Evolutionary conservation across 352 stramenopile species (phyloP).

Genomic region (Globisporangium sylvaticum): DNA sequence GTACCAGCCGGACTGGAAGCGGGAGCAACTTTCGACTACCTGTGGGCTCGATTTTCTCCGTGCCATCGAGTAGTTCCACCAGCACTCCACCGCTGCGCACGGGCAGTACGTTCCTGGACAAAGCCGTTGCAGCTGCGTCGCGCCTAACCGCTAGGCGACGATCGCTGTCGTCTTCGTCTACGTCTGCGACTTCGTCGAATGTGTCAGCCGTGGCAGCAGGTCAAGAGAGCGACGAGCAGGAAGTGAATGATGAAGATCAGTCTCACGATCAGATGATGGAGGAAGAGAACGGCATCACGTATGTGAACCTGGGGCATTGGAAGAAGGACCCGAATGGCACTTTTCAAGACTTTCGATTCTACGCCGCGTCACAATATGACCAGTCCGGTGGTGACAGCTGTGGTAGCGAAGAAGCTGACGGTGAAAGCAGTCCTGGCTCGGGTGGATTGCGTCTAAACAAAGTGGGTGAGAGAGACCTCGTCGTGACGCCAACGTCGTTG

Average conservation of each 20-base stretch:
- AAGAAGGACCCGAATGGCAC: constrained; percentile 29
- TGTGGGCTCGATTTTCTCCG: constrained; percentile 11
- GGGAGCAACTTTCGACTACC: constrained; percentile 17
- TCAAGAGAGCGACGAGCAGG: constrained; percentile 10
- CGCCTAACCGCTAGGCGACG: constrained; percentile 32
- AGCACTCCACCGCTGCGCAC: constrained; percentile 37
- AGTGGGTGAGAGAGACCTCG: constrained; percentile 61
- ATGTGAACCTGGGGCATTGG: constrained; percentile 47
- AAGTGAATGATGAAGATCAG: constrained; percentile 15
- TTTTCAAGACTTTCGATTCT: constrained; percentile 49
- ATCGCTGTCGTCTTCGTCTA: constrained; percentile 38
- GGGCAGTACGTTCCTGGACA: constrained; percentile 68
- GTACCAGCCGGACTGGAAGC: constrained; percentile 16
- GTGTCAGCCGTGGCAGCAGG: constrained; percentile 6
- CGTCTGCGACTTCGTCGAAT: constrained; percentile 7
- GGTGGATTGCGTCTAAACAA: constrained; percentile 15
- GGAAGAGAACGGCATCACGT: constrained; percentile 19
- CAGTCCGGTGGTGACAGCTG: background rate
- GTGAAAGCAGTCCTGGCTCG: background rate
- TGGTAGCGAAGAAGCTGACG: background rate
- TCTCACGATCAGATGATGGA: constrained; percentile 16
- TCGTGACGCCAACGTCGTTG: constrained; percentile 52
- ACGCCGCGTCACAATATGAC: constrained; percentile 33
- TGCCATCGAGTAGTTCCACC: constrained; percentile 5
- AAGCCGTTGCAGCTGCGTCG: constrained; percentile 59